phyloP scores from a whole-genome alignment of 1,284 basidiomycete genomes.

The Wallemia hederae region DNA sequence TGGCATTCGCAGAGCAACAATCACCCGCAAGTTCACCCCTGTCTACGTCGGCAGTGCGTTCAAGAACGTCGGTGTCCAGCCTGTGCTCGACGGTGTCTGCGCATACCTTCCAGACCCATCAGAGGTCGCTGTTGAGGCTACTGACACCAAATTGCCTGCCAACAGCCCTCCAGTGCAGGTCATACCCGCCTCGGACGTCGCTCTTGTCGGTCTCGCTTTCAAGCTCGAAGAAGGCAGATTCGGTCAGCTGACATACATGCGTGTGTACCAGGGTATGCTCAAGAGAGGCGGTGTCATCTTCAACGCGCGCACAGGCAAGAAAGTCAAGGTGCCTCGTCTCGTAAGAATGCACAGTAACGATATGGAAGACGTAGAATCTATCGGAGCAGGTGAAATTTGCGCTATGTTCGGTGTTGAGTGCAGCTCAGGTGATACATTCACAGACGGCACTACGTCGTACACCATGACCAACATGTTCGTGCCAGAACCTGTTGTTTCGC shows the following conservation, averaged over 20 bases:
- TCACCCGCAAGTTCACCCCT: conserved; percentile 68
- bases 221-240: conserved; percentile 95
- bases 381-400: conserved; percentile 97
- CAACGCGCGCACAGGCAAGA: conserved; percentile 87
- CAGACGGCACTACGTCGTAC: conserved; percentile 54
- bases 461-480: conserved; percentile 98
- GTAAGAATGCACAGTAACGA: conserved; percentile 97
- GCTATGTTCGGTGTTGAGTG: conserved; percentile 99
- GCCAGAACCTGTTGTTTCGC: conserved; percentile 89
- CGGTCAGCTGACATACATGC: conserved; percentile 93
- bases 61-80: conserved; percentile 90
- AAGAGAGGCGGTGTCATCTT: conserved; percentile 60
- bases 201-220: conserved; percentile 83
- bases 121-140: conserved; percentile 48
- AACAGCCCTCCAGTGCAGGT: conserved; percentile 41
- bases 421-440: conserved; percentile 94
- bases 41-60: conserved; percentile 94
- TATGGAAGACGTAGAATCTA: conserved; percentile 93
- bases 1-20: conserved; percentile 70
- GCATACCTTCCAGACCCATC: conserved; percentile 78
- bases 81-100: conserved; percentile 78
- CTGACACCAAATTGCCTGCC: conserved; percentile 43
- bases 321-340: conserved; percentile 87
- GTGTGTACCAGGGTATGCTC: conserved; percentile 88
- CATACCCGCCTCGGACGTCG: conserved; percentile 48